These are phyloP conservation scores for Asterella californica DNA, from an alignment of 225 moss, liverwort and hornwort genomes.

Conservation along the genomic window DNA sequence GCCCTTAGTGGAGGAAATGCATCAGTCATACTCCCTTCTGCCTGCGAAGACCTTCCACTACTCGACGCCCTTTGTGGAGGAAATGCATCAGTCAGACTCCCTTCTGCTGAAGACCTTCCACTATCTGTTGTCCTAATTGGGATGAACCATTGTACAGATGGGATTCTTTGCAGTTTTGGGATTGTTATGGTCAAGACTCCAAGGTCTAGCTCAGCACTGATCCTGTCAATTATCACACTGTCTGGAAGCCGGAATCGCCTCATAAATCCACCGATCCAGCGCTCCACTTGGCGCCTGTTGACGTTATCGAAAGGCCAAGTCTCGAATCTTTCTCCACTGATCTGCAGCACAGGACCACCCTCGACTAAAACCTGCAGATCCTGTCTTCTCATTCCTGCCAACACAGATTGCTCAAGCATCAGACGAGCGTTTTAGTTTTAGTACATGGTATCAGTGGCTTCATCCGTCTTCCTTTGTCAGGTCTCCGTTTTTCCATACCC, in stretches of 20 bases:
- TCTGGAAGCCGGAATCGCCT: conserved; percentile 23
- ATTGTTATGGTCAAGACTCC: conserved; percentile 36
- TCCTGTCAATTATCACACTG: conserved; percentile 23
- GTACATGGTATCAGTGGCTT: background rate
- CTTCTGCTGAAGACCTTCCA: background rate
- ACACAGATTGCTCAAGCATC: background rate
- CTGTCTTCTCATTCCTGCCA: conserved; percentile 34
- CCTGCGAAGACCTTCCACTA: background rate
- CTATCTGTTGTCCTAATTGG: conserved; percentile 11
- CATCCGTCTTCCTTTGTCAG: background rate
- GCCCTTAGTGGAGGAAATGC: background rate
- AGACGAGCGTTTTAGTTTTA: background rate
- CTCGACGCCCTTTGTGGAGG: background rate
- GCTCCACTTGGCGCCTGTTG: conserved; percentile 10
- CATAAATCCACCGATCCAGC: conserved; percentile 22
- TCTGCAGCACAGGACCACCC: conserved; percentile 23
- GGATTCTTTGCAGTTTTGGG: conserved; percentile 25
- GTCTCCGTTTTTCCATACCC: background rate
- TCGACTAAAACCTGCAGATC: conserved; percentile 30
- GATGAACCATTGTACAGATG: conserved; percentile 32
- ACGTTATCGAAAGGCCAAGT: background rate
- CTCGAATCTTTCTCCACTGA: conserved; percentile 20
- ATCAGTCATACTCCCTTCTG: background rate
- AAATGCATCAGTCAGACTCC: background rate
- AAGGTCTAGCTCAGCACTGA: conserved; percentile 31